A percentile compares a stretch with the other conserved stretches of the same genome.
These are phyloP conservation scores for Capsella bursapastoris DNA, from an alignment of 345 rosid species.

Conservation along the genomic window DNA sequence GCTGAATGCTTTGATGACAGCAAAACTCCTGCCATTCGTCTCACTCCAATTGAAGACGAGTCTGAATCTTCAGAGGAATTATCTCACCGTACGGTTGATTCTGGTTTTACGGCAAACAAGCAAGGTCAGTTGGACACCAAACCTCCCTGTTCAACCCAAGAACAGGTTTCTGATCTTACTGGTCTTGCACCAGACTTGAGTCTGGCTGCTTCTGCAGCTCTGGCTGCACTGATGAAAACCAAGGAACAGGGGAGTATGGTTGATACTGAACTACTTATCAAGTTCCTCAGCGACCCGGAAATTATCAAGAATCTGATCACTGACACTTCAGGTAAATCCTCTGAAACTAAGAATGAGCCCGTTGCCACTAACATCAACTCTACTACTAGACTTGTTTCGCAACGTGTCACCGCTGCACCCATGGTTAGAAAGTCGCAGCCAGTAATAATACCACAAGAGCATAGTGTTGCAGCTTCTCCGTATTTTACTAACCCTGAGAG, in stretches of 20 bases:
- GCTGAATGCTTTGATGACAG: conserved; percentile 53
- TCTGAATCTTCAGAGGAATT: conserved; percentile 35
- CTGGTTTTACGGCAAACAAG: conserved; percentile 11
- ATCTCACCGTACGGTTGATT: conserved; percentile 29
- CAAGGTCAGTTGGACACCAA: conserved; percentile 26
- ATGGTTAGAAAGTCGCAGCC: conserved; percentile 22
- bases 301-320: conserved; percentile 50
- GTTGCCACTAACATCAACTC: conserved; percentile 12
- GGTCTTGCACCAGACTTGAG: conserved; percentile 42
- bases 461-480: conserved; percentile 14
- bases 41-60: conserved; percentile 62
- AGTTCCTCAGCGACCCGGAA: conserved; percentile 59
- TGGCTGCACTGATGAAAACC: conserved; percentile 45
- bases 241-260: conserved; percentile 49
- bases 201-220: conserved; percentile 53
- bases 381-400: conserved; percentile 1
- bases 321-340: conserved; percentile 30
- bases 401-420: conserved; percentile 24
- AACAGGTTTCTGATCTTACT: conserved; percentile 31
- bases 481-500: conserved; percentile 27
- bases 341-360: conserved; percentile 17
- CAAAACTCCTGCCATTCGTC: conserved; percentile 58
- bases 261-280: conserved; percentile 61
- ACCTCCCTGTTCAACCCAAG: conserved; percentile 11
- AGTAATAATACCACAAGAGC: conserved; percentile 29